Evolutionary conservation across 129 eudicot genomes (phyloP).

Genomic region (Ambrosia artemisiifolia): DNA sequence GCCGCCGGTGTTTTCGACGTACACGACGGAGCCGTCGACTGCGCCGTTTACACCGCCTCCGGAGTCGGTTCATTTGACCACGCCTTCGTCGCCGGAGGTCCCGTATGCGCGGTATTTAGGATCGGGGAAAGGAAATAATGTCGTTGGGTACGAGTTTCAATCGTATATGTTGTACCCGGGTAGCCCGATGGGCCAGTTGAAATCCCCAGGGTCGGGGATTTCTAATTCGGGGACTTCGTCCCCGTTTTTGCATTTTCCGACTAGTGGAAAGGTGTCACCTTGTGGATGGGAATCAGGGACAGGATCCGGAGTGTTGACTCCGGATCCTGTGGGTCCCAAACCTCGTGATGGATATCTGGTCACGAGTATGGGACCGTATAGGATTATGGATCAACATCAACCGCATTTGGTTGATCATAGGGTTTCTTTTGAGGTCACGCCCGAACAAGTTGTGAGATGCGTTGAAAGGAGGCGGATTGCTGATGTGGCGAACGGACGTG

Average conservation of each 20-base stretch:
- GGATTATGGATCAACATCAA: slow-evolving; percentile 24
- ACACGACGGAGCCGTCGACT: slow-evolving; percentile 90
- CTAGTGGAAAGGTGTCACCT: slow-evolving; percentile 36
- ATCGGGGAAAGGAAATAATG: slow-evolving; percentile 47
- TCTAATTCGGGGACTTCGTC: slow-evolving; percentile 77
- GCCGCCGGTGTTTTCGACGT: slow-evolving; percentile 85
- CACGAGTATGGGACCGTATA: neutral
- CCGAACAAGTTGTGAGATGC: slow-evolving; percentile 69
- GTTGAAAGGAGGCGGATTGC: slow-evolving; percentile 53
- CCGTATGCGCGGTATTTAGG: slow-evolving; percentile 89
- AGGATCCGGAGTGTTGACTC: neutral
- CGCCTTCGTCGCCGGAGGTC: slow-evolving; percentile 97
- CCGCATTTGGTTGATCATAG: slow-evolving; percentile 46
- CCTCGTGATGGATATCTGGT: neutral
- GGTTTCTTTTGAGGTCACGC: slow-evolving; percentile 57
- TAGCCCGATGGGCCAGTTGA: slow-evolving; percentile 81
- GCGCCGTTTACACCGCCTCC: slow-evolving; percentile 98
- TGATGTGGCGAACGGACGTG: slow-evolving; percentile 26
- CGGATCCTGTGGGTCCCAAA: neutral
- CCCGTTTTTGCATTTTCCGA: slow-evolving; percentile 58
- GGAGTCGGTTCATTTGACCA: slow-evolving; percentile 79
- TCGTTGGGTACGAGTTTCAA: slow-evolving; percentile 58
- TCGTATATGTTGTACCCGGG: slow-evolving; percentile 89
- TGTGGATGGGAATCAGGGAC: slow-evolving; percentile 47
- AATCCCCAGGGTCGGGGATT: slow-evolving; percentile 76